Percentiles rank a stretch among this genome's conserved stretches.
These are phyloP conservation scores for Aspergillus sclerotiicarbonarius DNA, from an alignment of 495 filamentous ascomycete genomes.

Conservation along the genomic window DNA sequence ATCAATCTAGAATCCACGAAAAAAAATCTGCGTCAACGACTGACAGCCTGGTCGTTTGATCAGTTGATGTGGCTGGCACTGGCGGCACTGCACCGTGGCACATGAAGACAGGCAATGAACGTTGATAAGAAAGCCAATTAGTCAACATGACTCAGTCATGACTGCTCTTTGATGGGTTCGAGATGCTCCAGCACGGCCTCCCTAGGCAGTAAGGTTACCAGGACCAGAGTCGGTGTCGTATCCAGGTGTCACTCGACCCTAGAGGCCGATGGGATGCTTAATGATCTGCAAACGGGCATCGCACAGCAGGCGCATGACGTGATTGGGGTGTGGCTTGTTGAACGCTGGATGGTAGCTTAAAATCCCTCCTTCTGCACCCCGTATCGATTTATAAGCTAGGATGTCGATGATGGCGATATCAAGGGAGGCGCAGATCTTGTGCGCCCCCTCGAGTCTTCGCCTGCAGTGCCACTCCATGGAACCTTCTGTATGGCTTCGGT, in stretches of 20 bases:
- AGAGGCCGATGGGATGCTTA: too few species aligned
- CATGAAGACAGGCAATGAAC: too few species aligned
- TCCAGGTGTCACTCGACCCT: too few species aligned
- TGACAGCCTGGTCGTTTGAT: background rate
- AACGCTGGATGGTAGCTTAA: background rate
- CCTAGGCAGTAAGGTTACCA: too few species aligned
- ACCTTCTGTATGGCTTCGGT: slow-evolving; percentile 6
- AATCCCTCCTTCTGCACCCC: background rate
- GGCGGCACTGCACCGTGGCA: too few species aligned
- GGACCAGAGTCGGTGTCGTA: too few species aligned
- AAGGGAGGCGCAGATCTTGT: slow-evolving; percentile 8
- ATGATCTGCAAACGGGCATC: background rate
- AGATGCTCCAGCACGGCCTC: too few species aligned
- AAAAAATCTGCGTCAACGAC: background rate
- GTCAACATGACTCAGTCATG: too few species aligned
- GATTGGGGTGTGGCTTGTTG: background rate
- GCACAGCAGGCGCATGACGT: background rate
- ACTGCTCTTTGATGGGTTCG: too few species aligned
- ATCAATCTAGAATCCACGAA: slow-evolving; percentile 15
- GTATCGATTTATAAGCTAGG: background rate
- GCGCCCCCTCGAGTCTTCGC: slow-evolving; percentile 13
- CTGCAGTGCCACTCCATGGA: slow-evolving; percentile 15
- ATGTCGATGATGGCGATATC: background rate
- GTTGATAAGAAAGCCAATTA: too few species aligned
- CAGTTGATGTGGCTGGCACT: background rate